phyloP scores from a whole-genome alignment of 1,284 basidiomycete genomes.

The Ceratobasidium sp. region DNA sequence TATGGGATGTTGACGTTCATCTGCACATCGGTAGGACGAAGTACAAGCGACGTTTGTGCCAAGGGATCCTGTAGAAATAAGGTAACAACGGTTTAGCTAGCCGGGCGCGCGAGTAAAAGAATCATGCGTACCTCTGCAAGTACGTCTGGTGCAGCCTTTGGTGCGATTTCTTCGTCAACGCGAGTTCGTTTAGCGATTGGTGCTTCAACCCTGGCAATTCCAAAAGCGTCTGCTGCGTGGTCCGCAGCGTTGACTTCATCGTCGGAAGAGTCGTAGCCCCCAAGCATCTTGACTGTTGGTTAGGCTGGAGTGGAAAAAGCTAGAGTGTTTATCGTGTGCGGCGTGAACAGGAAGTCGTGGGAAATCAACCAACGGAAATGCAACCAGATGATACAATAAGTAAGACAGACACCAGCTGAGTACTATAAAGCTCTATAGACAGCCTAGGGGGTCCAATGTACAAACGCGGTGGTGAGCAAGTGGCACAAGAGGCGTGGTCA shows the following conservation, averaged over 20 bases:
- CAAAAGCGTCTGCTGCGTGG: conserved; percentile 44
- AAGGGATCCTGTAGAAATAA: conserved; percentile 75
- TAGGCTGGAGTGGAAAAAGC: not conserved
- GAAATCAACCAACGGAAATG: not conserved
- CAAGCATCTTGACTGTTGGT: conserved; percentile 17
- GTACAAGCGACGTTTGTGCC: conserved; percentile 83
- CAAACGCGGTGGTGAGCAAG: no score
- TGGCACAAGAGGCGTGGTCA: conserved; percentile 18
- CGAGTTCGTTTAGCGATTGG: conserved; percentile 36
- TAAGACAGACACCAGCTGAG: not conserved
- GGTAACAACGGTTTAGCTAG: conserved; percentile 35
- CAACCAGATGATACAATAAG: not conserved
- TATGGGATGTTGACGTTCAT: conserved; percentile 98
- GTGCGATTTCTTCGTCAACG: conserved; percentile 48
- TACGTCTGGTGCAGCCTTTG: conserved; percentile 77
- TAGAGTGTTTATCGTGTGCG: not conserved
- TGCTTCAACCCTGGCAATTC: conserved; percentile 35
- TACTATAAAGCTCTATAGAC: no score
- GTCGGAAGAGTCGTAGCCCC: conserved; percentile 45
- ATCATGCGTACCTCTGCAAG: conserved; percentile 76
- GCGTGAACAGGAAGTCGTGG: not conserved
- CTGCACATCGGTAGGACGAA: conserved; percentile 94
- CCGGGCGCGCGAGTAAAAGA: conserved; percentile 6
- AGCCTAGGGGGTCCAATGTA: no score
- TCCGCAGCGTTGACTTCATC: conserved; percentile 27